These are phyloP conservation scores for Boletus sp. DNA, from an alignment of 768 basidiomycete genomes.

Conservation along the genomic window DNA sequence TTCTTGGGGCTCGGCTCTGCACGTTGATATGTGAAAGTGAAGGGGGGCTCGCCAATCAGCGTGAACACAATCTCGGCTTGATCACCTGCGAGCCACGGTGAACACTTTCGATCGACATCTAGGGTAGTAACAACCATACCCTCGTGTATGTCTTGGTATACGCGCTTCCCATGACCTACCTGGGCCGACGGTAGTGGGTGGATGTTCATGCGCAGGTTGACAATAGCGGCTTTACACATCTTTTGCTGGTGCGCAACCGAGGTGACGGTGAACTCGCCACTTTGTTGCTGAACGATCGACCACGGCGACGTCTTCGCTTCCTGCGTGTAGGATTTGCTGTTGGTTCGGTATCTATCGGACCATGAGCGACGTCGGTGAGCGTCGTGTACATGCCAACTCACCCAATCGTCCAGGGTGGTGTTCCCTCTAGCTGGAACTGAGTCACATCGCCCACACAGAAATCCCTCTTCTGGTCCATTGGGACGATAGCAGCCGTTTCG, in stretches of 20 bases:
- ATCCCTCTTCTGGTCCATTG: constrained; percentile 74
- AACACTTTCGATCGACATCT: neutral
- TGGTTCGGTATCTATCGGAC: constrained; percentile 67
- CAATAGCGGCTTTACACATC: constrained; percentile 81
- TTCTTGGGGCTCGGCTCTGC: constrained; percentile 69
- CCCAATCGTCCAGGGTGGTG: constrained; percentile 90
- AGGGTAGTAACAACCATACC: constrained; percentile 40
- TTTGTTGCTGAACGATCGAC: constrained; percentile 76
- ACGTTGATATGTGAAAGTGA: constrained; percentile 93
- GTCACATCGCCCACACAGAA: constrained; percentile 88
- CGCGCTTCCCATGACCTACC: constrained; percentile 80
- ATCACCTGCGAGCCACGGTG: constrained; percentile 52
- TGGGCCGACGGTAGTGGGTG: constrained; percentile 86
- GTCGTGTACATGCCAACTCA: constrained; percentile 33
- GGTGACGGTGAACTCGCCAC: constrained; percentile 81
- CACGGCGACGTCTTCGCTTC: constrained; percentile 81
- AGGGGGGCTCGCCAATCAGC: constrained; percentile 89
- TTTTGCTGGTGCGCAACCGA: constrained; percentile 93
- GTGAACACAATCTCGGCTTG: constrained; percentile 94
- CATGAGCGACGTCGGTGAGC: constrained; percentile 2
- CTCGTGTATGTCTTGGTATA: constrained; percentile 87
- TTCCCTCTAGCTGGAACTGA: constrained; percentile 93
- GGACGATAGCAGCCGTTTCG: constrained; percentile 90
- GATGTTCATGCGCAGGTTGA: constrained; percentile 69
- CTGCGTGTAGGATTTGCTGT: constrained; percentile 69